phyloP scores from a whole-genome alignment of 352 stramenopile genomes.

The Phytophthora macrochlamydospora region DNA sequence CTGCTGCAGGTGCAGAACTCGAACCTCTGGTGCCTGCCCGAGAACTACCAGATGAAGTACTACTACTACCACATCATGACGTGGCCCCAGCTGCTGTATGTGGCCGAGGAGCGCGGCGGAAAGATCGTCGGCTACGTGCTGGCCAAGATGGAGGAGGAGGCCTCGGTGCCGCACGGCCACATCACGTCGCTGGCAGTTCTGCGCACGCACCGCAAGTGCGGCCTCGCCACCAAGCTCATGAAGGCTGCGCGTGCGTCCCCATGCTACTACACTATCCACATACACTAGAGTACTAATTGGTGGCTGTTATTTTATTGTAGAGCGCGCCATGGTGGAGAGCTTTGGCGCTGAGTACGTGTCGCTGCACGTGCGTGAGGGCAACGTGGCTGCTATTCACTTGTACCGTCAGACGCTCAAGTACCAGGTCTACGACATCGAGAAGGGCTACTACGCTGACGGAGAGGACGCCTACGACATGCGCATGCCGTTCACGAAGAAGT shows the following conservation, averaged over 20 bases:
- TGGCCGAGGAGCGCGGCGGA: constrained; percentile 97
- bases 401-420: constrained; percentile 98
- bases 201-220: constrained; percentile 96
- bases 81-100: constrained; percentile 99
- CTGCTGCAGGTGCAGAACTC: constrained; percentile 99
- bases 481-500: constrained; percentile 93
- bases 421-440: constrained; percentile 98
- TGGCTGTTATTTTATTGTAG: constrained; percentile 27
- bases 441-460: constrained; percentile 99
- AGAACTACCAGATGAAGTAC: constrained; percentile 99
- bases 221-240: constrained; percentile 99
- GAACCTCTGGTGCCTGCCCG: constrained; percentile 99
- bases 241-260: constrained; percentile 79
- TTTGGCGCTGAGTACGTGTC: constrained; percentile 99
- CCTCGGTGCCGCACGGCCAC: constrained; percentile 94
- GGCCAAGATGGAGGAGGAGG: constrained; percentile 97
- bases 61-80: constrained; percentile 99
- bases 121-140: constrained; percentile 99
- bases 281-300: not conserved
- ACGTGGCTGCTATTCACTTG: constrained; percentile 98
- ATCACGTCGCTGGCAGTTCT: constrained; percentile 99
- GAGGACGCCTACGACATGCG: constrained; percentile 99
- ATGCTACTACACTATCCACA: not conserved
- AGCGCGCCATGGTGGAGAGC: constrained; percentile 96
- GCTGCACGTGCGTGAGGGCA: constrained; percentile 98